Evolutionary conservation across 208 protist genomes (phyloP).

Genomic region (Leishmania guyanensis): DNA sequence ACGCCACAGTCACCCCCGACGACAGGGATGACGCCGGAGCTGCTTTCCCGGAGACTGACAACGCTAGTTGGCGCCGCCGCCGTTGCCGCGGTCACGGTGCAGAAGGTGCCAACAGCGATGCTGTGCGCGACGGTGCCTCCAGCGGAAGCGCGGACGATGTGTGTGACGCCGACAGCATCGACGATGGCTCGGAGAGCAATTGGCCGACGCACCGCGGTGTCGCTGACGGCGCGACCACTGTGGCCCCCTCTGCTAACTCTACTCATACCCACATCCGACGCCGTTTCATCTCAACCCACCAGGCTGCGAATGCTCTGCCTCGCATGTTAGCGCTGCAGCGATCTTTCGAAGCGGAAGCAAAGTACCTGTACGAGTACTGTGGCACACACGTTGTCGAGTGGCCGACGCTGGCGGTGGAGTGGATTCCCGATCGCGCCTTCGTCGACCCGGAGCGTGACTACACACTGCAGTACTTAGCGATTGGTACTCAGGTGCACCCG

Average conservation of each 20-base stretch:
- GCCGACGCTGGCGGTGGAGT: conserved; percentile 63
- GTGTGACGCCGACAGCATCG: background rate
- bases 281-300: conserved; percentile 1
- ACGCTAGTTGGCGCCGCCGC: background rate
- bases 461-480: conserved; percentile 57
- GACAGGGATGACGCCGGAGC: background rate
- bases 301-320: conserved; percentile 27
- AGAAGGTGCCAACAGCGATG: background rate
- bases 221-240: background rate
- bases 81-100: background rate
- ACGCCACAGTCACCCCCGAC: background rate
- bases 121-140: background rate
- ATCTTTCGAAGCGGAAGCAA: conserved; percentile 38
- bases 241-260: background rate
- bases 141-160: background rate
- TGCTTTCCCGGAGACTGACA: background rate
- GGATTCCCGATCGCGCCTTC: conserved; percentile 52
- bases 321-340: conserved; percentile 51
- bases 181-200: background rate
- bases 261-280: conserved; percentile 3
- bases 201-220: background rate
- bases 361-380: conserved; percentile 53
- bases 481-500: conserved; percentile 51
- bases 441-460: conserved; percentile 53
- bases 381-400: conserved; percentile 55